Evolutionary conservation across 305 asterid genomes (phyloP).

Genomic region (Fraxinus sp.): DNA sequence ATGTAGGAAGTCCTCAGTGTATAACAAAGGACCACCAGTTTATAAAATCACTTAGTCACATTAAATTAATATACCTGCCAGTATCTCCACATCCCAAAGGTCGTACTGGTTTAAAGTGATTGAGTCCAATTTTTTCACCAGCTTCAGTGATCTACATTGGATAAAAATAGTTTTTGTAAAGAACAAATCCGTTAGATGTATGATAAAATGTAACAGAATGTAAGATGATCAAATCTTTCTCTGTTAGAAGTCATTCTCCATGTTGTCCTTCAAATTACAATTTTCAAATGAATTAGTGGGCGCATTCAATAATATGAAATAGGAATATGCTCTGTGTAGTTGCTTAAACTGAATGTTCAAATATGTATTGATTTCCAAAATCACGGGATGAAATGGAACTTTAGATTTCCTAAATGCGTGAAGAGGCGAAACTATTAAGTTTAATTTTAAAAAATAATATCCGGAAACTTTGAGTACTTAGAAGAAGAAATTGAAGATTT

Average conservation of each 20-base stretch:
- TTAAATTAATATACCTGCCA: slow-evolving; percentile 62
- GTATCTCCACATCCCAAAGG: slow-evolving; percentile 99
- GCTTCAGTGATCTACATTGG: slow-evolving; percentile 57
- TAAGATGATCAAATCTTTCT: neutral
- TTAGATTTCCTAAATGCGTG: neutral
- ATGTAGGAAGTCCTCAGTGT: neutral
- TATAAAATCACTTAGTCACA: neutral
- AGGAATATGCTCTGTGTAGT: neutral
- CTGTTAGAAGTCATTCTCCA: neutral
- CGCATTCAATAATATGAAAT: neutral
- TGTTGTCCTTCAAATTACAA: neutral
- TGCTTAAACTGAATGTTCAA: neutral
- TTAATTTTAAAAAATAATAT: neutral
- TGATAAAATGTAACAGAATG: neutral
- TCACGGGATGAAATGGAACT: neutral
- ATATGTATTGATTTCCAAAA: neutral
- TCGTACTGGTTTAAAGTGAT: slow-evolving; percentile 84
- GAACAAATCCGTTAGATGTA: slow-evolving; percentile 16
- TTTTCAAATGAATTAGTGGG: neutral
- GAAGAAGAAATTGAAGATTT: neutral
- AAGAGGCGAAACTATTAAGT: neutral
- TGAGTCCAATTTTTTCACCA: slow-evolving; percentile 78
- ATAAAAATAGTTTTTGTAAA: slow-evolving; percentile 13
- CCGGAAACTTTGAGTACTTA: neutral
- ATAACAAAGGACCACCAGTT: neutral